phyloP scores from a whole-genome alignment of 176 grass and related monocot species.

The Urochloa ruziziensis region DNA sequence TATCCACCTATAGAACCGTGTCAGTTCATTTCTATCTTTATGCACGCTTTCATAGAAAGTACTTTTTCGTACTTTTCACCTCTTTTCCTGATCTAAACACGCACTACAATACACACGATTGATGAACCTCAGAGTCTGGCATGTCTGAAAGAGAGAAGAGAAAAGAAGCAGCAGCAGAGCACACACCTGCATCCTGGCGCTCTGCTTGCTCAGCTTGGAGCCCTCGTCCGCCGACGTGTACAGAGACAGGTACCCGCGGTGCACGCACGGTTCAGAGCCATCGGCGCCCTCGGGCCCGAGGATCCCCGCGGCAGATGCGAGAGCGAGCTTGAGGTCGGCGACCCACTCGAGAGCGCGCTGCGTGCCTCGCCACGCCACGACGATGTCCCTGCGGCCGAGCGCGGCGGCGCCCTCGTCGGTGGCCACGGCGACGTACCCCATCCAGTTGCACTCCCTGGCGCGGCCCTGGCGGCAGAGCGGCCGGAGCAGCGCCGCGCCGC shows the following conservation, averaged over 20 bases:
- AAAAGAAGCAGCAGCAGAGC: conserved; percentile 5
- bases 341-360: conserved; percentile 71
- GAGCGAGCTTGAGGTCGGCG: conserved; percentile 57
- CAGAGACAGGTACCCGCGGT: conserved; percentile 72
- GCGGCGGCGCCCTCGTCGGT: conserved; percentile 68
- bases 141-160: not conserved
- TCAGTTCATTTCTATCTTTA: too few species aligned
- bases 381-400: conserved; percentile 71
- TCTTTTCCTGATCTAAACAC: too few species aligned
- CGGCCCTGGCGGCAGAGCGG: conserved; percentile 31
- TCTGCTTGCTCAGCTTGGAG: conserved; percentile 53
- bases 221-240: conserved; percentile 62
- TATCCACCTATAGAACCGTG: too few species aligned
- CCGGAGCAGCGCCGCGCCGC: conserved; percentile 45
- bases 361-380: conserved; percentile 85
- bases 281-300: conserved; percentile 34
- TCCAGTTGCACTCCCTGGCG: conserved; percentile 67
- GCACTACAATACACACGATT: too few species aligned
- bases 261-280: conserved; percentile 52
- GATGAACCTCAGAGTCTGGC: not conserved
- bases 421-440: conserved; percentile 81
- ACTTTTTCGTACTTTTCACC: too few species aligned
- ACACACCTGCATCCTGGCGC: conserved; percentile 67
- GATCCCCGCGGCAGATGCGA: conserved; percentile 58
- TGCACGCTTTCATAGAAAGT: too few species aligned